phyloP scores from a whole-genome alignment of 164 flowering plant genomes.

The Vitis rotundifolia region DNA sequence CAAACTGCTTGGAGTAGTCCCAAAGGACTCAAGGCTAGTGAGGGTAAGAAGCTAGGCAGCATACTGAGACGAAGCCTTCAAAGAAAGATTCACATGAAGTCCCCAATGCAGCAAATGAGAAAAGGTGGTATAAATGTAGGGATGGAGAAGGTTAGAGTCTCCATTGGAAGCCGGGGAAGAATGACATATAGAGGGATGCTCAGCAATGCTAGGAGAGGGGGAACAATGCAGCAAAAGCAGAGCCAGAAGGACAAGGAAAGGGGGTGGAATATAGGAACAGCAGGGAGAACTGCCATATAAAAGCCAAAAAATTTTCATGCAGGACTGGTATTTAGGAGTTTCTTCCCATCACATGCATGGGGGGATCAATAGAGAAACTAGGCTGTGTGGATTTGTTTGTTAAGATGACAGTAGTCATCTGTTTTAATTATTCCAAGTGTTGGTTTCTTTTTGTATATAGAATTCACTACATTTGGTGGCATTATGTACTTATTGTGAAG shows the following conservation, averaged over 20 bases:
- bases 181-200: conserved; percentile 55
- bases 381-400: no score
- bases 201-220: conserved; percentile 40
- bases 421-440: no score
- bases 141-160: conserved; percentile 69
- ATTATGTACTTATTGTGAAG: no score
- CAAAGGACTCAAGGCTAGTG: conserved; percentile 31
- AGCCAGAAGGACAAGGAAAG: conserved; percentile 66
- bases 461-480: no score
- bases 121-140: conserved; percentile 60
- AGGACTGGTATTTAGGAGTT: not conserved
- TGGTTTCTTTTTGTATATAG: no score
- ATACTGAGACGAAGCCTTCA: conserved; percentile 72
- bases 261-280: conserved; percentile 62
- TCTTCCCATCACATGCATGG: not conserved
- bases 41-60: conserved; percentile 52
- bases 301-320: not conserved
- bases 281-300: conserved; percentile 24
- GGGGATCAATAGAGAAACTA: no score
- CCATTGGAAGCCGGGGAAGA: conserved; percentile 73
- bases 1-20: conserved; percentile 41
- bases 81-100: conserved; percentile 53
- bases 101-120: conserved; percentile 56
- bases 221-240: conserved; percentile 38
- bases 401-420: no score